These are phyloP conservation scores for Tetradesmus lagerheimii DNA, from an alignment of 139 green algal species.

Conservation along the genomic window DNA sequence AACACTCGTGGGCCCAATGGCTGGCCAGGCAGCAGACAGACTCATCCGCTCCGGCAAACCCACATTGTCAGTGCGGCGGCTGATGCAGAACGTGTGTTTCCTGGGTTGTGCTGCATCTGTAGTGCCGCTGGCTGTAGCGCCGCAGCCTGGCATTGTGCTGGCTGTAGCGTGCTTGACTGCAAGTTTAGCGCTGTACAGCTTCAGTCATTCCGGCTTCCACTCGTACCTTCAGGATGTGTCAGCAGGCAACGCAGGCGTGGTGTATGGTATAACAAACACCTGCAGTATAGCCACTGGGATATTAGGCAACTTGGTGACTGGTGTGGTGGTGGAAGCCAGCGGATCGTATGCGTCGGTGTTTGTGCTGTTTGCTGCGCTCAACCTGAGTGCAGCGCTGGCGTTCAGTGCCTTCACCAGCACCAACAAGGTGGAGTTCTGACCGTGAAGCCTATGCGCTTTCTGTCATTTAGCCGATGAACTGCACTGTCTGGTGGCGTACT, in stretches of 20 bases:
- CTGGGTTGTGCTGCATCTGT: conserved; percentile 60
- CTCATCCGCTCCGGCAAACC: conserved; percentile 30
- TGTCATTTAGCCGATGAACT: no score
- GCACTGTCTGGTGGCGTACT: not conserved
- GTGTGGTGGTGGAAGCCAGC: conserved; percentile 57
- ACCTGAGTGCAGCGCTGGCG: not conserved
- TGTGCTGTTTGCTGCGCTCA: conserved; percentile 17
- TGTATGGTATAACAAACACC: conserved; percentile 59
- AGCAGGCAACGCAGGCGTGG: conserved; percentile 56
- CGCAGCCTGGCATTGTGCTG: conserved; percentile 18
- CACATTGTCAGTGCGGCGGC: conserved; percentile 53
- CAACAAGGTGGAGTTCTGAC: not conserved
- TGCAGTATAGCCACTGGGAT: conserved; percentile 57
- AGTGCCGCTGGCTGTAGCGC: conserved; percentile 59
- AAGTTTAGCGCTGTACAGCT: conserved; percentile 56
- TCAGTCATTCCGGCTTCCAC: conserved; percentile 78
- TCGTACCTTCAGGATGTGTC: conserved; percentile 77
- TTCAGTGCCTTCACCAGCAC: conserved; percentile 12
- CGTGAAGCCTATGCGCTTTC: no score
- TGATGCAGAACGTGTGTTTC: conserved; percentile 65
- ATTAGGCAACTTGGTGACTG: conserved; percentile 73
- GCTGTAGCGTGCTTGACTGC: conserved; percentile 54
- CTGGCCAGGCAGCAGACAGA: conserved; percentile 46
- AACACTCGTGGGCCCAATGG: conserved; percentile 34
- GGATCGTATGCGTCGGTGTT: conserved; percentile 54